Conservation (phyloP, 352 stramenopile species). For the Phytophthora rubi region DNA sequence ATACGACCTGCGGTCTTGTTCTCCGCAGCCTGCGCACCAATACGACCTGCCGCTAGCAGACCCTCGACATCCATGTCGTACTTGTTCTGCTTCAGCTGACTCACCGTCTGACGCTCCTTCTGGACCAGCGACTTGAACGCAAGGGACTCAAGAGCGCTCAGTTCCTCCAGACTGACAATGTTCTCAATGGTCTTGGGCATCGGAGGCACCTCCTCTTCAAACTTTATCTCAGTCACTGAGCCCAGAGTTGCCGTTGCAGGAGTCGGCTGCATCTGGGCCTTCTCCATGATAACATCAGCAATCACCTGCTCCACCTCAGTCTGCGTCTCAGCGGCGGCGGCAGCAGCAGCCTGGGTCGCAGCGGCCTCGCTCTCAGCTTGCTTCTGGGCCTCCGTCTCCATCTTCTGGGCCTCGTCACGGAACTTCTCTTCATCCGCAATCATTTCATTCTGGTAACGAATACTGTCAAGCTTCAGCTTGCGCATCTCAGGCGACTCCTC, state of each 20-base stretch:
- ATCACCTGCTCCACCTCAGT: slow-evolving; percentile 45
- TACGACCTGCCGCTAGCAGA: slow-evolving; percentile 77
- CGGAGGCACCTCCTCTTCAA: slow-evolving; percentile 28
- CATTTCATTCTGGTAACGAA: slow-evolving; percentile 97
- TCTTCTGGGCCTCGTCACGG: slow-evolving; percentile 84
- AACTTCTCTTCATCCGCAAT: slow-evolving; percentile 93
- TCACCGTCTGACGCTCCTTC: slow-evolving; percentile 85
- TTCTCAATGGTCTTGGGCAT: slow-evolving; percentile 69
- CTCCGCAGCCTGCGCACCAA: slow-evolving; percentile 78
- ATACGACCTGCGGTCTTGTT: slow-evolving; percentile 92
- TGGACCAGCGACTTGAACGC: slow-evolving; percentile 89
- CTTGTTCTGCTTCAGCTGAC: slow-evolving; percentile 89
- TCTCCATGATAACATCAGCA: slow-evolving; percentile 43
- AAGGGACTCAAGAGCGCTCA: slow-evolving; percentile 83
- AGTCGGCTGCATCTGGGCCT: slow-evolving; percentile 29
- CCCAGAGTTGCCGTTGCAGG: background rate
- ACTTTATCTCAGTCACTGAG: slow-evolving; percentile 19
- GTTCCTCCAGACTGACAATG: slow-evolving; percentile 83
- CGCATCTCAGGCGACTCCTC: slow-evolving; percentile 78
- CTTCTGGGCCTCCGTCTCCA: slow-evolving; percentile 78
- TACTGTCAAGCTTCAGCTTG: slow-evolving; percentile 90
- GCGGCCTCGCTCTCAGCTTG: slow-evolving; percentile 71
- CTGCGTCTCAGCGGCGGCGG: slow-evolving; percentile 29
- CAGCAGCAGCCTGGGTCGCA: slow-evolving; percentile 37
- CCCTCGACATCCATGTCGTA: slow-evolving; percentile 90